A percentile compares a stretch with the other conserved stretches of the same genome.
Evolutionary conservation across 2,329 filamentous ascomycete species (phyloP).

Genomic region (Claviceps quebecensis): DNA sequence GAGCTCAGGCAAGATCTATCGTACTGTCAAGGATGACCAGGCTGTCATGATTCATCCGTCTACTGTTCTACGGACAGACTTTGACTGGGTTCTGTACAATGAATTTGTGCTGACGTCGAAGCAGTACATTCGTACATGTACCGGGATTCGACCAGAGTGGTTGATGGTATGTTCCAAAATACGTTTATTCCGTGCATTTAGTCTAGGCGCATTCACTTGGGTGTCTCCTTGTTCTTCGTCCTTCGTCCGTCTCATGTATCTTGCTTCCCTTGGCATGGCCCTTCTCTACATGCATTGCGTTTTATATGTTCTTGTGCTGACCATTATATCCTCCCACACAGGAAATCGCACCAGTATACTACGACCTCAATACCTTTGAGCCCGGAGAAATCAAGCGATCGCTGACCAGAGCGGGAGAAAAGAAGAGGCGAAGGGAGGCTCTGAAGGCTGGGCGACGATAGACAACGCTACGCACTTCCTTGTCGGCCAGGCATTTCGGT

Average conservation of each 20-base stretch:
- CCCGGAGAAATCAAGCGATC: slow-evolving; percentile 75
- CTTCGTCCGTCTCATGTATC: not conserved
- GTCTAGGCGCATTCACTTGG: too few relatives aligned
- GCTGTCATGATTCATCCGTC: slow-evolving; percentile 85
- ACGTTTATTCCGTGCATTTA: too few relatives aligned
- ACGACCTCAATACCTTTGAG: slow-evolving; percentile 68
- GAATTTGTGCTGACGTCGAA: slow-evolving; percentile 97
- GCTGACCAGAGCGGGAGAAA: slow-evolving; percentile 42
- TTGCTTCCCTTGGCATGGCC: not conserved
- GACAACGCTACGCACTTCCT: too few relatives aligned
- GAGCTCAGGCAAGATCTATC: slow-evolving; percentile 74
- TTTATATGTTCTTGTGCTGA: not conserved
- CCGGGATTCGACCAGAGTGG: slow-evolving; percentile 87
- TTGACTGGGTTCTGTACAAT: slow-evolving; percentile 96
- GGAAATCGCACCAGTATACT: slow-evolving; percentile 91
- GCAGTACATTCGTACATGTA: slow-evolving; percentile 94
- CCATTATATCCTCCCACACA: slow-evolving; percentile 19
- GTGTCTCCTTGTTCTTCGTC: not conserved
- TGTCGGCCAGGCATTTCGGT: too few relatives aligned
- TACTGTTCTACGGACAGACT: slow-evolving; percentile 75
- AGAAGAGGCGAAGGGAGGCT: slow-evolving; percentile 44
- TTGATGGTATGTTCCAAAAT: slow-evolving; percentile 49
- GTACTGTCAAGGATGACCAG: slow-evolving; percentile 94
- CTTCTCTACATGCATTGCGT: not conserved
- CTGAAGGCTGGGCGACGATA: slow-evolving; percentile 34